Percentiles rank a stretch among this genome's conserved stretches.
phyloP scores from a whole-genome alignment of 495 filamentous ascomycete genomes.

The Penicillium diatomitis region DNA sequence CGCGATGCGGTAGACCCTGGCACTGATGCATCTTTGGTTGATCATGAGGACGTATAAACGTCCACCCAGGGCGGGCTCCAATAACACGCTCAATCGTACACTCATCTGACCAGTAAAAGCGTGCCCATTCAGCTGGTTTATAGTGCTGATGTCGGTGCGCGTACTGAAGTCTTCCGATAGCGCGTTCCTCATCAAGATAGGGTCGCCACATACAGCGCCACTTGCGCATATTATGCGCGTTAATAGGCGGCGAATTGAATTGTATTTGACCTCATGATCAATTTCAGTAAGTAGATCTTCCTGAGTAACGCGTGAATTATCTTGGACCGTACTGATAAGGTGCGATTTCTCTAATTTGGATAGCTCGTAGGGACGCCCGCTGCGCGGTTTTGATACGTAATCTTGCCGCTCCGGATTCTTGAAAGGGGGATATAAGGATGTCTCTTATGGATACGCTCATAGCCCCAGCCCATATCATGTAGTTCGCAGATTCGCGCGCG shows the following conservation, averaged over 20 bases:
- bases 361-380: constrained; percentile 4
- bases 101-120: constrained; percentile 5
- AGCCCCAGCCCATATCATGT: constrained; percentile 8
- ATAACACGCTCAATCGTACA: background rate
- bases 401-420: background rate
- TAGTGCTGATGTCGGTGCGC: background rate
- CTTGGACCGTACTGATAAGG: constrained; percentile 1
- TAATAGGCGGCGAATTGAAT: constrained; percentile 4
- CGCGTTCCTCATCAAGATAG: background rate
- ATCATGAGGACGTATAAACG: background rate
- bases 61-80: background rate
- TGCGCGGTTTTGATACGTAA: constrained; percentile 2
- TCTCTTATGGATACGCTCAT: constrained; percentile 9
- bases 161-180: background rate
- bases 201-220: background rate
- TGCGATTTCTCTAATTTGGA: constrained; percentile 1
- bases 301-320: constrained; percentile 3
- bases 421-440: constrained; percentile 7
- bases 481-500: constrained; percentile 11
- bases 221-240: constrained; percentile 1
- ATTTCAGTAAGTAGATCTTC: constrained; percentile 6
- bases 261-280: constrained; percentile 3
- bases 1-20: background rate
- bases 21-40: background rate
- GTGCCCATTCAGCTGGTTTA: background rate